These are phyloP conservation scores for Pseudocercospora cruenta DNA, from an alignment of 2,329 filamentous ascomycete genomes.

Conservation along the genomic window DNA sequence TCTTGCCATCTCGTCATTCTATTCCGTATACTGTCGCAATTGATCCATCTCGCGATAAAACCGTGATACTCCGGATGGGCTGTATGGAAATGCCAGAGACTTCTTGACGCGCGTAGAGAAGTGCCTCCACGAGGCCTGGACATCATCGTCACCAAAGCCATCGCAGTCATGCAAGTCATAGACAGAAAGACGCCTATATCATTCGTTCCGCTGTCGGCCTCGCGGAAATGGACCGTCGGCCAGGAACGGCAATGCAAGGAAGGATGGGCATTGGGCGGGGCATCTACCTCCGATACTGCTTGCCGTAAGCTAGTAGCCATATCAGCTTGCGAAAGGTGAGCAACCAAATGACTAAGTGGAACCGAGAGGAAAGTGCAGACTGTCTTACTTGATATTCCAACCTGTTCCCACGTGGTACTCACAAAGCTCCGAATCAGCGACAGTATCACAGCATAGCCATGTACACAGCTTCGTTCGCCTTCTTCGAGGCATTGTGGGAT, in stretches of 20 bases:
- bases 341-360: background rate
- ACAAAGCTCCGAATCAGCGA: background rate
- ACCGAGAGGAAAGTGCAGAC: background rate
- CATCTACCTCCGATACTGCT: constrained; percentile 3
- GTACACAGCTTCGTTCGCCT: constrained; percentile 78
- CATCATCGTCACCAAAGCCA: background rate
- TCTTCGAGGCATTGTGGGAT: constrained; percentile 81
- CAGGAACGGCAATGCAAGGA: background rate
- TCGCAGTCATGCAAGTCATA: background rate
- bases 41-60: no score
- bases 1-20: background rate
- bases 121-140: no score
- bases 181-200: background rate
- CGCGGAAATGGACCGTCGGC: background rate
- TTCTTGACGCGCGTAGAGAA: no score
- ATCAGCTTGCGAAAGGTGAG: background rate
- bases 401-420: background rate
- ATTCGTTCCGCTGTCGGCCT: background rate
- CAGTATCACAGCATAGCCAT: constrained; percentile 23
- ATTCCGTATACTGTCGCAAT: background rate
- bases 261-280: constrained; percentile 7
- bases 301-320: background rate
- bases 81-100: no score
- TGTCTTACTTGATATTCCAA: background rate
- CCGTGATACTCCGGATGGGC: no score